phyloP scores from a whole-genome alignment of 371 early-diverging fungal genomes.

The Haplosporangium sp. region DNA sequence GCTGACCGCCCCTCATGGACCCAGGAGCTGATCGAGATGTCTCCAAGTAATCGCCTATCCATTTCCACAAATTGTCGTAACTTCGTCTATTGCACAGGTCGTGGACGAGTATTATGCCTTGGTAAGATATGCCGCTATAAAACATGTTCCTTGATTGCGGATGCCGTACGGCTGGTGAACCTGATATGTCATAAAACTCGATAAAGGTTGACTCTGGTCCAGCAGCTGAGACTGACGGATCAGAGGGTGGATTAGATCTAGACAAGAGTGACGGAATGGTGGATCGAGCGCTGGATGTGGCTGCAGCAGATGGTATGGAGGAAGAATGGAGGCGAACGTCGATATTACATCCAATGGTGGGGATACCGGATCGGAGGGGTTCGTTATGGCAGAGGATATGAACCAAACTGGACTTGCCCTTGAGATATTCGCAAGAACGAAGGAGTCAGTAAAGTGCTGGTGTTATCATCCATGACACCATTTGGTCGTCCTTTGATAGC shows the following conservation, averaged over 20 bases:
- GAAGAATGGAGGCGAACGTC: conserved; percentile 57
- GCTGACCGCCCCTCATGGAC: neutral
- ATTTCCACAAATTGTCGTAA: conserved; percentile 63
- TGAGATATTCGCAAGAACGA: neutral
- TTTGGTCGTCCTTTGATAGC: neutral
- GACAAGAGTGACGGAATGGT: conserved; percentile 8
- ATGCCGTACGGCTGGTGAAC: conserved; percentile 54
- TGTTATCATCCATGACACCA: neutral
- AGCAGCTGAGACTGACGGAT: conserved; percentile 6
- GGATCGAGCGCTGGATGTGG: conserved; percentile 5
- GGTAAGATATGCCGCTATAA: conserved; percentile 52
- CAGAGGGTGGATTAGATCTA: conserved; percentile 8
- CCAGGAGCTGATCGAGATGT: neutral
- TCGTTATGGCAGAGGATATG: conserved; percentile 61
- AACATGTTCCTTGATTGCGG: conserved; percentile 57
- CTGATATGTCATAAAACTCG: conserved; percentile 63
- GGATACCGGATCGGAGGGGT: conserved; percentile 34
- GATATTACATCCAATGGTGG: conserved; percentile 59
- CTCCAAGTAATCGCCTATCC: conserved; percentile 57
- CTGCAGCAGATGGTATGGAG: conserved; percentile 18
- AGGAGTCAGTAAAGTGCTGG: neutral
- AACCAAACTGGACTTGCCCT: conserved; percentile 62
- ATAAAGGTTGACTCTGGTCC: conserved; percentile 50
- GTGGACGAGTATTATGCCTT: conserved; percentile 63
- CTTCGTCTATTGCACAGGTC: conserved; percentile 59